Percentiles rank a stretch among this genome's conserved stretches.
Evolutionary conservation across 805 yeast genomes (phyloP).

Genomic region (Pichia manshurica): DNA sequence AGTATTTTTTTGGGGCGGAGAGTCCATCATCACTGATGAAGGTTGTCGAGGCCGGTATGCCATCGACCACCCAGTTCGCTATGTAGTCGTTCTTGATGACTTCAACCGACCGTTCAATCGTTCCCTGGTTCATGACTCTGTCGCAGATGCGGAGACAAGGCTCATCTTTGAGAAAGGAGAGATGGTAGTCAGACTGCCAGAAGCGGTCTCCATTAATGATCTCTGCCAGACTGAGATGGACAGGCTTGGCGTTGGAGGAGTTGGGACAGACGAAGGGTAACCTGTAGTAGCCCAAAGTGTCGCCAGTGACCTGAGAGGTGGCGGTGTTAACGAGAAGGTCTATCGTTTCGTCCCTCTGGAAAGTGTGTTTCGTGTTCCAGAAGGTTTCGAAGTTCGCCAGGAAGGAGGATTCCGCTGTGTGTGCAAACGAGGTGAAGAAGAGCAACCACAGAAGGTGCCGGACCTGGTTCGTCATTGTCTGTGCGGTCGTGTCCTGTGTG

Average conservation of each 20-base stretch:
- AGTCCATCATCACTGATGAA: slow-evolving; percentile 51
- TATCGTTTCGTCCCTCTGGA: slow-evolving; percentile 50
- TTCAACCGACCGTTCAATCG: slow-evolving; percentile 49
- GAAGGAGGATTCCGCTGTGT: neutral
- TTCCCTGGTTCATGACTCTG: slow-evolving; percentile 46
- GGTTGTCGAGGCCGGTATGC: slow-evolving; percentile 84
- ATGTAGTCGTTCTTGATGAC: slow-evolving; percentile 66
- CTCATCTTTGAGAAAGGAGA: slow-evolving; percentile 57
- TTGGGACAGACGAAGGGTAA: slow-evolving; percentile 80
- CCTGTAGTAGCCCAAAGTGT: slow-evolving; percentile 72
- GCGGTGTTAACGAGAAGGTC: slow-evolving; percentile 70
- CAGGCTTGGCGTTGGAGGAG: slow-evolving; percentile 44
- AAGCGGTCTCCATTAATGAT: slow-evolving; percentile 76
- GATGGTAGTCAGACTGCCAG: slow-evolving; percentile 66
- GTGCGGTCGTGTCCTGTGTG: too few species aligned
- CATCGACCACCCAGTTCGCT: slow-evolving; percentile 80
- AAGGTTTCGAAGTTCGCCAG: neutral
- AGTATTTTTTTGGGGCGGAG: slow-evolving; percentile 48
- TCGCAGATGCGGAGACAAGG: slow-evolving; percentile 67
- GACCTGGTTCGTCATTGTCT: too few species aligned
- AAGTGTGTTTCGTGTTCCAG: slow-evolving; percentile 35
- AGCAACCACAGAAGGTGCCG: neutral
- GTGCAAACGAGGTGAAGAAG: neutral
- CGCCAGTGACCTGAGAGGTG: slow-evolving; percentile 69
- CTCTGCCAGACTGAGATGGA: slow-evolving; percentile 68